Evolutionary conservation across 352 stramenopile genomes (phyloP).

Genomic region (Aphanomyces astaci): DNA sequence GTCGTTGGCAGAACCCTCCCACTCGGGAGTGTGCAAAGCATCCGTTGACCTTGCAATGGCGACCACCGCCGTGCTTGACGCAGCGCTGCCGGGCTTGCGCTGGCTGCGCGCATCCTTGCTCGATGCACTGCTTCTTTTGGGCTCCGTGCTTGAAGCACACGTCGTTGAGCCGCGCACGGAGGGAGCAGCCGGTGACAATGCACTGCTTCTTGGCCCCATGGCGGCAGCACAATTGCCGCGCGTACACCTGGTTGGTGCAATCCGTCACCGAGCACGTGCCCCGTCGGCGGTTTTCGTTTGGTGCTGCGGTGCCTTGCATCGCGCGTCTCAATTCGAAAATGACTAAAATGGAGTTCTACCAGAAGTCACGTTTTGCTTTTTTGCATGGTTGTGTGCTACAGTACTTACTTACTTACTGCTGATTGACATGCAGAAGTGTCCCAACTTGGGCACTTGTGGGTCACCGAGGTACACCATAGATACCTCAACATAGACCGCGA

Average conservation of each 20-base stretch:
- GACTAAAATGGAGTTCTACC: too few relatives aligned
- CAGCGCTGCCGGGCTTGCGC: not conserved
- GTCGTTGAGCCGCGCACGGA: slow-evolving; percentile 7
- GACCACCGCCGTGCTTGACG: slow-evolving; percentile 10
- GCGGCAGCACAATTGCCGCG: slow-evolving; percentile 4
- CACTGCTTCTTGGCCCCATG: slow-evolving; percentile 12
- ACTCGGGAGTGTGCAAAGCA: not conserved
- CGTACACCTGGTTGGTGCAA: slow-evolving; percentile 22
- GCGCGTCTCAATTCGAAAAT: too few relatives aligned
- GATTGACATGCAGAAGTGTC: too few relatives aligned
- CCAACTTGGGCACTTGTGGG: too few relatives aligned
- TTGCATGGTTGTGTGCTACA: too few relatives aligned
- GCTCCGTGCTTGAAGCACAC: slow-evolving; percentile 12
- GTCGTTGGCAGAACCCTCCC: slow-evolving; percentile 13
- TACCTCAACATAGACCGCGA: too few relatives aligned
- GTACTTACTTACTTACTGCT: too few relatives aligned
- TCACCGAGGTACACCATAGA: too few relatives aligned
- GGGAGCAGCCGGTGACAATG: not conserved
- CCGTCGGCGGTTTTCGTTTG: slow-evolving; percentile 17
- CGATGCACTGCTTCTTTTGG: slow-evolving; percentile 11
- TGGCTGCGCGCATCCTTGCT: not conserved
- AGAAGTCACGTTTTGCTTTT: too few relatives aligned
- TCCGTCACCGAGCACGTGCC: not conserved
- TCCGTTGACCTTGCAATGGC: not conserved
- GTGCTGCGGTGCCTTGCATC: too few relatives aligned